Conservation (phyloP, 495 filamentous ascomycete species). For the Podospora didyma region DNA sequence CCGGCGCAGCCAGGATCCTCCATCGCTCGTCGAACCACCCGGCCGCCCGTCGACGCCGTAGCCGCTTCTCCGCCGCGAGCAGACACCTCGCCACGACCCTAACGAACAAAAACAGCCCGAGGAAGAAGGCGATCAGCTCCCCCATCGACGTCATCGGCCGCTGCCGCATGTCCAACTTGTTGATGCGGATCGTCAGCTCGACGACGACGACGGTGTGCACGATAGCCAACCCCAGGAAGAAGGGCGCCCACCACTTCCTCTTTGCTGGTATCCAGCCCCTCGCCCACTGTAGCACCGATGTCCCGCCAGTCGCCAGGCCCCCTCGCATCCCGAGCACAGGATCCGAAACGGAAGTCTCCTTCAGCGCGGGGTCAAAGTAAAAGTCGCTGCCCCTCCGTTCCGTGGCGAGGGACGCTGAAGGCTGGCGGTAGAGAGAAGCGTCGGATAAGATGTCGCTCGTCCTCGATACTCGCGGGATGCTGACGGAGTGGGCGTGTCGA, state of each 20-base stretch:
- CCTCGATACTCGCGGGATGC: conserved; percentile 2
- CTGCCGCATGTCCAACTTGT: conserved; percentile 9
- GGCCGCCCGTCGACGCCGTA: not conserved
- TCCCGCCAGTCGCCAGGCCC: not conserved
- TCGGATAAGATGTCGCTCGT: conserved; percentile 6
- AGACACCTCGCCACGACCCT: conserved; percentile 5
- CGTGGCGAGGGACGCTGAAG: not conserved
- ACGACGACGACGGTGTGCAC: conserved; percentile 11
- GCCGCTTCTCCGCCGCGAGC: not conserved
- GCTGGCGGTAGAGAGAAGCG: not conserved
- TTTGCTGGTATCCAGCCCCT: not conserved
- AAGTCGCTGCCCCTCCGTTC: not conserved
- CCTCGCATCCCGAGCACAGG: not conserved
- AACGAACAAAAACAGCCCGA: conserved; percentile 5
- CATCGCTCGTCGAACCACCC: conserved; percentile 7
- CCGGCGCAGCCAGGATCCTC: not conserved
- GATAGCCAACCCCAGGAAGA: conserved; percentile 1
- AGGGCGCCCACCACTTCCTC: not conserved
- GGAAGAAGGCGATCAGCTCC: conserved; percentile 11
- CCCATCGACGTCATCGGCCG: conserved; percentile 10
- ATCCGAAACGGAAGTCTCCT: not conserved
- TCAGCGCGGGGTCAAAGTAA: not conserved
- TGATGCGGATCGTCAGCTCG: conserved; percentile 15
- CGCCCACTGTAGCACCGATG: not conserved
- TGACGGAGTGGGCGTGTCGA: not conserved